Conservation (phyloP, 2,329 filamentous ascomycete species). For the Huntiella bhutanensis region DNA sequence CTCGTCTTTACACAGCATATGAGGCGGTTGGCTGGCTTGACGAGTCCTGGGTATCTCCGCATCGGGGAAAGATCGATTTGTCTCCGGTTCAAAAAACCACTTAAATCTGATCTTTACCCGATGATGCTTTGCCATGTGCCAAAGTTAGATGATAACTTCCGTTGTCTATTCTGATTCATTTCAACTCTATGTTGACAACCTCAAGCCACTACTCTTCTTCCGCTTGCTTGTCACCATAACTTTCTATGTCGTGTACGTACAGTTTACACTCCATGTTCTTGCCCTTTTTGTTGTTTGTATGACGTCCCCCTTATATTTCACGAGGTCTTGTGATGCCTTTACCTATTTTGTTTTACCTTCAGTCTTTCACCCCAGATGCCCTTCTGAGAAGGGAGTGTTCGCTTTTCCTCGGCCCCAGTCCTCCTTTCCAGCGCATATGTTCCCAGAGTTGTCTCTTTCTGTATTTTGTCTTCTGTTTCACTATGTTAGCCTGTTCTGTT, state of each 20-base stretch:
- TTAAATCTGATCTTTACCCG: not conserved
- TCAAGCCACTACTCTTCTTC: conserved; percentile 1
- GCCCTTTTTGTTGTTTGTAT: conserved; percentile 3
- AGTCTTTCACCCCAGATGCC: not conserved
- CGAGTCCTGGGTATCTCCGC: conserved; percentile 23
- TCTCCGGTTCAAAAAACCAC: conserved; percentile 7
- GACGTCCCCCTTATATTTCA: not conserved
- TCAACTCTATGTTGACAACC: not conserved
- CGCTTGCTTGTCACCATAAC: conserved; percentile 3
- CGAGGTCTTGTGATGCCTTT: not conserved
- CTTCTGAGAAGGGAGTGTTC: too few relatives aligned
- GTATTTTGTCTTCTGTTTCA: too few relatives aligned
- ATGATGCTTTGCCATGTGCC: not conserved
- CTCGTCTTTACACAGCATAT: conserved; percentile 77
- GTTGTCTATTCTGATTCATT: not conserved
- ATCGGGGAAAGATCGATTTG: conserved; percentile 14
- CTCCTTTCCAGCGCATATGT: too few relatives aligned
- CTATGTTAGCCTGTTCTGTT: too few relatives aligned
- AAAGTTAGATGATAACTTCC: not conserved
- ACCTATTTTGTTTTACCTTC: not conserved
- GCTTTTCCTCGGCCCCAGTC: too few relatives aligned
- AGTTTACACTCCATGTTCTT: conserved; percentile 7
- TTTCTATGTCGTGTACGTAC: not conserved
- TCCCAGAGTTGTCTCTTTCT: too few relatives aligned
- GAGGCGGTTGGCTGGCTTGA: conserved; percentile 74